Percentiles rank a stretch among this genome's conserved stretches.
These are phyloP conservation scores for Colletotrichum lindemuthianum DNA, from an alignment of 2,329 filamentous ascomycete genomes.

Conservation along the genomic window DNA sequence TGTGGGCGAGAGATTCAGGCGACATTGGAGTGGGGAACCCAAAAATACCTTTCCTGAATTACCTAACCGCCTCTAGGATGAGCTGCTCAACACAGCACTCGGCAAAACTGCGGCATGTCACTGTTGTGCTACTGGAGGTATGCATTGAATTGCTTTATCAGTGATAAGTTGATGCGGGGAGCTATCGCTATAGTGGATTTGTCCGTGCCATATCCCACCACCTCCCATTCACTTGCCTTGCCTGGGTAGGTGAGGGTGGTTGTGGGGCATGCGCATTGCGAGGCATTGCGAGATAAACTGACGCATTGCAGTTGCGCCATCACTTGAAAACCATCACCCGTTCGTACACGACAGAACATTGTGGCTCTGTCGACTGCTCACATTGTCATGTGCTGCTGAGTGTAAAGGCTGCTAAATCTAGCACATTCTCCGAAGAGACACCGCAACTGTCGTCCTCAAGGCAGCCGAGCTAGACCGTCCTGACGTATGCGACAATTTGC, in stretches of 20 bases:
- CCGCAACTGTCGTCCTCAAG: background rate
- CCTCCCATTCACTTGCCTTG: too few species aligned
- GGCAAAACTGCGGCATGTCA: background rate
- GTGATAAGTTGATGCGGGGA: background rate
- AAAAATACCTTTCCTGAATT: conserved; percentile 10
- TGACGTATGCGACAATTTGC: conserved; percentile 26
- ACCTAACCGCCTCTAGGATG: too few species aligned
- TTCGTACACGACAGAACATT: too few species aligned
- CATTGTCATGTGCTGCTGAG: background rate
- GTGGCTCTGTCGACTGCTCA: too few species aligned
- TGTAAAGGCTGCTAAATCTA: background rate
- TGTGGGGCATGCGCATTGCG: background rate
- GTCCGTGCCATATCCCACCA: too few species aligned
- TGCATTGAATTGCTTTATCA: background rate
- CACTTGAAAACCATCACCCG: background rate
- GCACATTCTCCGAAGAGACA: conserved; percentile 5
- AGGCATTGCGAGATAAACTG: conserved; percentile 29
- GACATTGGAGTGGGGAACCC: conserved; percentile 12
- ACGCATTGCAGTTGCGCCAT: conserved; percentile 20
- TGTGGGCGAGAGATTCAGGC: conserved; percentile 31
- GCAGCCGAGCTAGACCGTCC: conserved; percentile 13
- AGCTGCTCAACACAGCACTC: background rate
- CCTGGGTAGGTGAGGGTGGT: too few species aligned
- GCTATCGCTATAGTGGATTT: too few species aligned
- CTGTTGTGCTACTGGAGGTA: too few species aligned